Evolutionary conservation across 768 basidiomycete genomes (phyloP), one percentile per base, ranked within the genome.

Genomic region (Boletus sp.): DNA sequence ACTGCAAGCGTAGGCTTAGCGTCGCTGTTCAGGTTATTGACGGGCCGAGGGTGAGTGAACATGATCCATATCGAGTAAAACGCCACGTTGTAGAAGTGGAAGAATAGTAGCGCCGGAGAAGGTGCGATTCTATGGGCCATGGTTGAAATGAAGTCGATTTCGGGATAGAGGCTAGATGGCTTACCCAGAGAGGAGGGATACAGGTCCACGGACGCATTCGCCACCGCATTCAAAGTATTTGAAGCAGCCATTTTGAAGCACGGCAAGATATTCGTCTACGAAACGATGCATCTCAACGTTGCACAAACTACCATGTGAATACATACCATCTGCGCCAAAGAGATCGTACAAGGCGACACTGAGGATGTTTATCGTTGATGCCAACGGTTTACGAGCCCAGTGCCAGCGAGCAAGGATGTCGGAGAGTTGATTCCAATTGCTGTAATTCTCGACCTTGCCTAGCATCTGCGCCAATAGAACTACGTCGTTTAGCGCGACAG

Each of bases 161-260:
- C 9, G 7, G 0, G n/a, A 46, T 5, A 18, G 5, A 42, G 33
- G 4, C 17, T 32, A 42, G 17, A 28, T 50, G n/a, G 75, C 85
- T 57, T 66, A 94, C 93, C 85, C 95, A 15, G 94, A 86, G 11
- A 99, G 84, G 5, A 99, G 80, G 9, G 87, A 88, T 9, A 98
- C 94, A 1, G 97, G 97, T 1, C 90, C 97, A 44, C 83, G 79
- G 52, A 98, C 71, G 63, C 92, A 92, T 63, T 92, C 85, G 1
- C 97, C 97, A 14, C 97, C 97, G 5, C 84, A 80, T 69, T 96
- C 93, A 64, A 99, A 97, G 74, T 98, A 99, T 67, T 92, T 93
- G 82, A 99, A 97, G 73, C 97, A 98, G 0, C 96, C 97, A 2
- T 79, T 84, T 53, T 86, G 78, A 33, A 93, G 80, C 1, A 87